These are phyloP conservation scores for Entomortierella lignicola DNA, from an alignment of 192 early-diverging fungal species.

Conservation along the genomic window DNA sequence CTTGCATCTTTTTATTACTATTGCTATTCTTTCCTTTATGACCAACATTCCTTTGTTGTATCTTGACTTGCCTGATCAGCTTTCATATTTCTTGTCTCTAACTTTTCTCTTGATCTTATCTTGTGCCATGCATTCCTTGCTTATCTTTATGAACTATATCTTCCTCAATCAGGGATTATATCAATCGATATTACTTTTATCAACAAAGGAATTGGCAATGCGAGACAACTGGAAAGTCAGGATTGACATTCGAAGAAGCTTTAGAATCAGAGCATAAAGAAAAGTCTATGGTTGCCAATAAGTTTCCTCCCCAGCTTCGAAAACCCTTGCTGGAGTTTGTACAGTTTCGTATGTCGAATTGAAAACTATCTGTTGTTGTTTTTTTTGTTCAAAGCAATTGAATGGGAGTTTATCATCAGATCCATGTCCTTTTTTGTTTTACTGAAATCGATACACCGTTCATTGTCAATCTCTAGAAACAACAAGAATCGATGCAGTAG, in stretches of 20 bases:
- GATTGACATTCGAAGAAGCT: constrained; percentile 86
- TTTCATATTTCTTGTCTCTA: neutral
- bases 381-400: neutral
- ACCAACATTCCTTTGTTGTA: neutral
- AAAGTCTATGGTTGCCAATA: constrained; percentile 68
- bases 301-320: constrained; percentile 75
- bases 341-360: constrained; percentile 76
- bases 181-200: constrained; percentile 74
- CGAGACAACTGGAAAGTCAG: constrained; percentile 74
- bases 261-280: constrained; percentile 78
- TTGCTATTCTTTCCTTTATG: too few relatives aligned
- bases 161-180: constrained; percentile 69
- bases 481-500: constrained; percentile 65
- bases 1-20: too few relatives aligned
- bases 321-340: constrained; percentile 69
- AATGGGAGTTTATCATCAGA: too few relatives aligned
- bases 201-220: constrained; percentile 83
- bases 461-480: constrained; percentile 54
- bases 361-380: neutral
- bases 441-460: too few relatives aligned
- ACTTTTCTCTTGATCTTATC: constrained; percentile 17
- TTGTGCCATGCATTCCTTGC: too few relatives aligned
- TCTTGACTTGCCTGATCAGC: constrained; percentile 7
- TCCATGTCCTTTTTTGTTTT: too few relatives aligned
- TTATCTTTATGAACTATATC: neutral